Conservation (phyloP, 192 early-diverging fungal species). For the Entomortierella beljakovae region DNA sequence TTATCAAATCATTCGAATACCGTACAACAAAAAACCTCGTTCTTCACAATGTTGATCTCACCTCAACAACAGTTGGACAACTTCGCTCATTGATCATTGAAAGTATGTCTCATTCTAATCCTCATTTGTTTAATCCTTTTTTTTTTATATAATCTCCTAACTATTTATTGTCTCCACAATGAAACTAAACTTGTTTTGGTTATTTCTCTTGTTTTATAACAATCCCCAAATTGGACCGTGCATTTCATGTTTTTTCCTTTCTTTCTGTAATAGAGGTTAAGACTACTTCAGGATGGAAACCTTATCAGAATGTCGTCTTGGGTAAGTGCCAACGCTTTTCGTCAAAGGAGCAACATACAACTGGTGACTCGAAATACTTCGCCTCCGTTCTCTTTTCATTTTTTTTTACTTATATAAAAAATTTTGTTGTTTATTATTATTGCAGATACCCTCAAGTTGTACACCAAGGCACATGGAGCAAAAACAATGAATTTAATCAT, state of each 20-base stretch:
- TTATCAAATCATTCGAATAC: constrained; percentile 94
- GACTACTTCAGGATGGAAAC: constrained; percentile 71
- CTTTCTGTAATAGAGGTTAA: constrained; percentile 62
- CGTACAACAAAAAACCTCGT: constrained; percentile 87
- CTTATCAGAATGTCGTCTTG: constrained; percentile 73
- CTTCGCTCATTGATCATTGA: constrained; percentile 66
- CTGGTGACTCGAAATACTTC: background rate
- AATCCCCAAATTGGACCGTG: too few relatives aligned
- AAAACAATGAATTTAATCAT: constrained; percentile 91
- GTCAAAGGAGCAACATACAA: background rate
- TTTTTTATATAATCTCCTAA: constrained; percentile 1
- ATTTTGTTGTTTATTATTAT: background rate
- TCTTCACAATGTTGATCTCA: constrained; percentile 76
- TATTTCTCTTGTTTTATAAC: too few relatives aligned
- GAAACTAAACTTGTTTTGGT: too few relatives aligned
- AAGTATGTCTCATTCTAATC: constrained; percentile 54
- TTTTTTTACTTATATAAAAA: background rate
- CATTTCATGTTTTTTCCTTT: background rate
- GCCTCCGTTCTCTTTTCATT: background rate
- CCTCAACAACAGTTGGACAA: constrained; percentile 71
- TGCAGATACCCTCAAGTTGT: constrained; percentile 82
- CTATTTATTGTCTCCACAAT: too few relatives aligned
- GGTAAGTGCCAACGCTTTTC: constrained; percentile 58
- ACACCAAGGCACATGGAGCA: constrained; percentile 76
- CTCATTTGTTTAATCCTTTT: background rate